Percentiles rank a stretch among this genome's conserved stretches.
These are phyloP conservation scores for Phytophthora lateralis DNA, from an alignment of 352 stramenopile species.

Conservation along the genomic window DNA sequence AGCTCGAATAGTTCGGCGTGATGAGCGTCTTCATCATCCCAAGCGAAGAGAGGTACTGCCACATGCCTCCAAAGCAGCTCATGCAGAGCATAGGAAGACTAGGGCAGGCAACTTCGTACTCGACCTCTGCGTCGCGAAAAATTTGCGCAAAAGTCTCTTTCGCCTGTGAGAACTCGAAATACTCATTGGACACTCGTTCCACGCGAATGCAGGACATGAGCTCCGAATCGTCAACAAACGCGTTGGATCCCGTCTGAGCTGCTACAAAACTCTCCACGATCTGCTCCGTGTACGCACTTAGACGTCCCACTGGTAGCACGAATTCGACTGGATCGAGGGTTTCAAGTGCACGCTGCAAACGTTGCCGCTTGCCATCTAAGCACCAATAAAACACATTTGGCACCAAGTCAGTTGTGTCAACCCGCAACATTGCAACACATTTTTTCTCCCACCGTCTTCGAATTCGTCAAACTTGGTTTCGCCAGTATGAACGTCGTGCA, in stretches of 20 bases:
- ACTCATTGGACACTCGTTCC: slow-evolving; percentile 30
- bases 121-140: slow-evolving; percentile 11
- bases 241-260: neutral
- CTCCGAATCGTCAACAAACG: neutral
- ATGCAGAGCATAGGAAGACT: slow-evolving; percentile 31
- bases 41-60: slow-evolving; percentile 37
- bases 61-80: slow-evolving; percentile 41
- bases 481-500: slow-evolving; percentile 53
- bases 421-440: neutral
- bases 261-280: slow-evolving; percentile 37
- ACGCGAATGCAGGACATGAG: slow-evolving; percentile 27
- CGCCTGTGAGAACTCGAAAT: slow-evolving; percentile 25
- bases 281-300: slow-evolving; percentile 52
- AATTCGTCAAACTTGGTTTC: slow-evolving; percentile 52
- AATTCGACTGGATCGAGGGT: slow-evolving; percentile 52
- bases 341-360: slow-evolving; percentile 30
- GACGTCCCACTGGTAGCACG: slow-evolving; percentile 36
- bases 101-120: slow-evolving; percentile 14
- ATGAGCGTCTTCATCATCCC: slow-evolving; percentile 31
- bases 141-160: slow-evolving; percentile 19
- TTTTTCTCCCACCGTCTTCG: slow-evolving; percentile 39
- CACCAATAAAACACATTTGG: neutral
- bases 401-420: neutral
- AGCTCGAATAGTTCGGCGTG: slow-evolving; percentile 29
- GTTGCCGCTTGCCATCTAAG: slow-evolving; percentile 37